phyloP scores from a whole-genome alignment of 2,329 filamentous ascomycete genomes.

The Sclerotinia nivalis region DNA sequence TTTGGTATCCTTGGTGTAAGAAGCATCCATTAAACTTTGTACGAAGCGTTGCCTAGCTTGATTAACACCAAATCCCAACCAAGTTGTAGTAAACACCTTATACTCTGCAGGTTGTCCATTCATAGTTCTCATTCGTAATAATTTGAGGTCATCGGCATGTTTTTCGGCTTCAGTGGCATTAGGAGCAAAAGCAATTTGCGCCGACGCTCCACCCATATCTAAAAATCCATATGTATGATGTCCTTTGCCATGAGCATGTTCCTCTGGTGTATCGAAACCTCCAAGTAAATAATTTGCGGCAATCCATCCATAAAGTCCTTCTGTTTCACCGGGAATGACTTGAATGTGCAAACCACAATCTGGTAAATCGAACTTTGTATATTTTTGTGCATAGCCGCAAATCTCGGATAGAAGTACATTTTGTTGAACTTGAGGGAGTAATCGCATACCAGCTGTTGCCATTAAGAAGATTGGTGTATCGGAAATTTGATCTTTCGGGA shows the following conservation, averaged over 20 bases:
- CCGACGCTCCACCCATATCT: conserved; percentile 97
- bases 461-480: conserved; percentile 93
- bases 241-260: conserved; percentile 78
- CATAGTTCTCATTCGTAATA: conserved; percentile 80
- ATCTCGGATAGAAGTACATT: conserved; percentile 72
- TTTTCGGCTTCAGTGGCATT: conserved; percentile 88
- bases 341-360: conserved; percentile 89
- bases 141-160: conserved; percentile 84
- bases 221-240: conserved; percentile 97
- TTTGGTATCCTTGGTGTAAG: conserved; percentile 54
- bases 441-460: conserved; percentile 91
- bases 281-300: conserved; percentile 94
- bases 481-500: conserved; percentile 73
- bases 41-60: conserved; percentile 85
- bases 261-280: conserved; percentile 76
- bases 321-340: conserved; percentile 92
- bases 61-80: conserved; percentile 96
- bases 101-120: conserved; percentile 79
- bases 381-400: conserved; percentile 76
- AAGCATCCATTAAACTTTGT: conserved; percentile 69
- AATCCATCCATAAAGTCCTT: conserved; percentile 96
- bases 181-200: conserved; percentile 96
- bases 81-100: conserved; percentile 91
- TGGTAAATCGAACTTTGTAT: conserved; percentile 81
- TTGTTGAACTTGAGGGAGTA: conserved; percentile 74